phyloP scores from a whole-genome alignment of 2,329 filamentous ascomycete genomes.

The Zopfia rhizophila region DNA sequence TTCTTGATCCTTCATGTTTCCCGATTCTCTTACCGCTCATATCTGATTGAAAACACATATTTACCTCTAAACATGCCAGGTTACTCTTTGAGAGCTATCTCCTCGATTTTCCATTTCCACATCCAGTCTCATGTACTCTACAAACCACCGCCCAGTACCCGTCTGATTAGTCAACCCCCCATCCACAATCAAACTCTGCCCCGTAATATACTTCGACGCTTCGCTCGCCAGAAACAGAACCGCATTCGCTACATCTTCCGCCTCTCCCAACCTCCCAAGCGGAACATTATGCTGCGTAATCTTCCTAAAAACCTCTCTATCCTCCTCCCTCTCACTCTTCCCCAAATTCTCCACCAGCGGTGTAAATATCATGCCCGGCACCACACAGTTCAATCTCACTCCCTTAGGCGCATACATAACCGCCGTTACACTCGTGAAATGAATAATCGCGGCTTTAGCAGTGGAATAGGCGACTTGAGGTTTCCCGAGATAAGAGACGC shows the following conservation, averaged over 20 bases:
- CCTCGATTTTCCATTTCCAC: no score
- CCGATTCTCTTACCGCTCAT: no score
- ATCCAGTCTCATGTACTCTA: no score
- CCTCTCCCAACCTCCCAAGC: conserved; percentile 44
- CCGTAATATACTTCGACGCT: conserved; percentile 44
- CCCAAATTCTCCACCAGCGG: conserved; percentile 19
- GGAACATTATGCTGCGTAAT: conserved; percentile 28
- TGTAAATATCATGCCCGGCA: conserved; percentile 68
- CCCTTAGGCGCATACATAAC: conserved; percentile 61
- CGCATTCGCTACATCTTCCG: conserved; percentile 47
- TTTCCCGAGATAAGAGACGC: conserved; percentile 62
- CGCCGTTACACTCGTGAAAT: conserved; percentile 61
- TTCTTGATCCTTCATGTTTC: no score
- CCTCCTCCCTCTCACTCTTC: conserved; percentile 18
- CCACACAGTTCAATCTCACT: conserved; percentile 64
- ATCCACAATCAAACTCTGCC: conserved; percentile 49
- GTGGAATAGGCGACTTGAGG: conserved; percentile 62
- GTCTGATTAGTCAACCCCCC: conserved; percentile 45
- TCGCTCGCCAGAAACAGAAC: conserved; percentile 42
- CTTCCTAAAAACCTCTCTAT: conserved; percentile 15
- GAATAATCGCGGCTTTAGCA: conserved; percentile 61
- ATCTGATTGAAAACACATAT: no score
- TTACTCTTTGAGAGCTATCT: no score
- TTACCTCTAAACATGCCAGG: no score
- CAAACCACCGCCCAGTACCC: no score